A percentile compares a stretch with the other conserved stretches of the same genome.
phyloP scores from a whole-genome alignment of 202 grass and related monocot species.

The Bolboschoenoplectus hybrid region DNA sequence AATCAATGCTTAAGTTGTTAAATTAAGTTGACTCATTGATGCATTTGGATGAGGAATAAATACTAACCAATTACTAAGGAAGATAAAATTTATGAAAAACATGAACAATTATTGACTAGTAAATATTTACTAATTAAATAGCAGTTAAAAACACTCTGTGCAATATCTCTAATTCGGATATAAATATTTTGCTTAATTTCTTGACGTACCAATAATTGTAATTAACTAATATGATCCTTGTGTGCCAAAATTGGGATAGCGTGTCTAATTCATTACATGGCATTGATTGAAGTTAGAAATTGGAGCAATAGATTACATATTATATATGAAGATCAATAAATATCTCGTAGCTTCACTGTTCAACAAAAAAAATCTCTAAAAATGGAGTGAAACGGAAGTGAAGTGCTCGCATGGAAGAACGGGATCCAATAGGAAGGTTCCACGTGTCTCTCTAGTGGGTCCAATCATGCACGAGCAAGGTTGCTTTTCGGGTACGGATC shows the following conservation, averaged over 20 bases:
- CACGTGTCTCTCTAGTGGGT: background rate
- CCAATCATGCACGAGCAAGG: conserved; percentile 2
- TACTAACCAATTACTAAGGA: background rate
- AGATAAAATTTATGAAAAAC: background rate
- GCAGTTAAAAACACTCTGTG: too few species aligned
- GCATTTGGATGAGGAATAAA: background rate
- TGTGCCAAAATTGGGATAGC: background rate
- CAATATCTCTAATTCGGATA: too few species aligned
- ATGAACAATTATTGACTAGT: too few species aligned
- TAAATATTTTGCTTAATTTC: too few species aligned
- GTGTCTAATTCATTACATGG: background rate
- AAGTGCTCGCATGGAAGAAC: background rate
- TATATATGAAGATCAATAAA: background rate
- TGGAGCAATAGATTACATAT: background rate
- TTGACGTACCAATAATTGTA: background rate
- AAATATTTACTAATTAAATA: too few species aligned
- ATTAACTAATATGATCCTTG: background rate
- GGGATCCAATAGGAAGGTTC: conserved; percentile 7
- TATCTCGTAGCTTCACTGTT: background rate
- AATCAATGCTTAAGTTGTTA: background rate
- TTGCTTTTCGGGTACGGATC: conserved; percentile 34
- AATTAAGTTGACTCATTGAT: background rate
- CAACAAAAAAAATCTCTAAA: background rate
- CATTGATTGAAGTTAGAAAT: conserved; percentile 2
- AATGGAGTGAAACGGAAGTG: background rate